phyloP scores from a whole-genome alignment of 2,329 filamentous ascomycete genomes.

The Trichoderma koningiopsis region DNA sequence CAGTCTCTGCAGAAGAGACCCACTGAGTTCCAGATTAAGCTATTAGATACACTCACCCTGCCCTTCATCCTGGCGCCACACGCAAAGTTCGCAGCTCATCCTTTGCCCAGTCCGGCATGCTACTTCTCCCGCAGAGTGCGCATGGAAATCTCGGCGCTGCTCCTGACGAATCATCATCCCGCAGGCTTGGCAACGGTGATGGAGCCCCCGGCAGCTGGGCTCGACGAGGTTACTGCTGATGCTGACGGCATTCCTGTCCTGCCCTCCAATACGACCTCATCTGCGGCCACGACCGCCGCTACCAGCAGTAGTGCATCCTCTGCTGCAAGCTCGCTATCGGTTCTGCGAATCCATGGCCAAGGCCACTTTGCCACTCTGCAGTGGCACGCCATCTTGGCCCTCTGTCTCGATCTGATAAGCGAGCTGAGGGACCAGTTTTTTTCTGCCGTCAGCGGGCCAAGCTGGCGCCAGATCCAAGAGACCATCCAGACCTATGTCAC shows the following conservation, averaged over 20 bases:
- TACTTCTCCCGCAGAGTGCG: constrained; percentile 6
- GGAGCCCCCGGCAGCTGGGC: background rate
- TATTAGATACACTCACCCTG: constrained; percentile 1
- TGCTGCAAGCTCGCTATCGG: background rate
- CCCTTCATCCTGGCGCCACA: constrained; percentile 9
- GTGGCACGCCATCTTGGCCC: background rate
- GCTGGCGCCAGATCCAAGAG: background rate
- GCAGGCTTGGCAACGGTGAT: background rate
- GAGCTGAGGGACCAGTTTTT: constrained; percentile 8
- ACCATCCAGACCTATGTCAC: background rate
- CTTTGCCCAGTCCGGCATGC: background rate
- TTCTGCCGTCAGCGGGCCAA: background rate
- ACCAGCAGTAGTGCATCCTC: background rate
- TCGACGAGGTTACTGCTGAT: background rate
- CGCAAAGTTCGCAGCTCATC: background rate
- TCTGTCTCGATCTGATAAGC: constrained; percentile 6
- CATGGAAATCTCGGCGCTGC: constrained; percentile 5
- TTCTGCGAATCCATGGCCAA: background rate
- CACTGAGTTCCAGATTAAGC: background rate
- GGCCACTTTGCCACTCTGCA: background rate
- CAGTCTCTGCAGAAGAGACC: background rate
- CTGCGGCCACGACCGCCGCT: background rate
- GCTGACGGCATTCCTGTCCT: background rate
- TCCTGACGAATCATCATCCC: background rate
- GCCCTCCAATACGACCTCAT: background rate